phyloP scores from a whole-genome alignment of 169 alveolate genomes.

The Plasmodium falciparum region DNA sequence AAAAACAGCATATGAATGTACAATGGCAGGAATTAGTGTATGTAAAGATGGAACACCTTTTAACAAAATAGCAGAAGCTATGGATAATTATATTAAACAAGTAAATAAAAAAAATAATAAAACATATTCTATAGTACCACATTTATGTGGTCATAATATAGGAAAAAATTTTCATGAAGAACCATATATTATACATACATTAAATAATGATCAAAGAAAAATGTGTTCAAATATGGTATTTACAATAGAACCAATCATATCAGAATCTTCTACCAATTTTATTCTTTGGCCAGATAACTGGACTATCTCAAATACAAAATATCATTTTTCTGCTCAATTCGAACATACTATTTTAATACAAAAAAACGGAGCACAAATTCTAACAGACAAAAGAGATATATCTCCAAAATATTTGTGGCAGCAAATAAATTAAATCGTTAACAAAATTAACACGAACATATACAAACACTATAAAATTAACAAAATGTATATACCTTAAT shows the following conservation, averaged over 20 bases:
- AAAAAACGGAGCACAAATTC: conserved; percentile 78
- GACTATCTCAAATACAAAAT: conserved; percentile 85
- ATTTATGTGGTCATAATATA: conserved; percentile 84
- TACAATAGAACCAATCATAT: conserved; percentile 87
- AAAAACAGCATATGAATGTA: conserved; percentile 82
- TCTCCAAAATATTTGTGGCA: conserved; percentile 58
- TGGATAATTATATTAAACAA: conserved; percentile 25
- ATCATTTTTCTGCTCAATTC: conserved; percentile 80
- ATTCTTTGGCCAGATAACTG: conserved; percentile 89
- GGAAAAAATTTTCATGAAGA: conserved; percentile 86
- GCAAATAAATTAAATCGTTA: neutral
- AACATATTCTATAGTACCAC: conserved; percentile 75
- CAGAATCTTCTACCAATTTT: conserved; percentile 65
- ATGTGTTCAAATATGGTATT: conserved; percentile 88
- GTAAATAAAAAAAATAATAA: conserved; percentile 34
- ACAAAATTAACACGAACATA: neutral
- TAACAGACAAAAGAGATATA: conserved; percentile 64
- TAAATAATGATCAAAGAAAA: conserved; percentile 78
- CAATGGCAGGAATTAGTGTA: conserved; percentile 78
- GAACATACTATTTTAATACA: conserved; percentile 84
- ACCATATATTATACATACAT: conserved; percentile 77
- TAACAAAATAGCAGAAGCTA: conserved; percentile 32
- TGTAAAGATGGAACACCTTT: conserved; percentile 82
- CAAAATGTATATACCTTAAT: neutral
- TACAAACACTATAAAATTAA: neutral